A percentile compares a stretch with the other conserved stretches of the same genome.
These are phyloP conservation scores for Cylindrodendrum hubeiense DNA, from an alignment of 2,329 filamentous ascomycete genomes.

Conservation along the genomic window DNA sequence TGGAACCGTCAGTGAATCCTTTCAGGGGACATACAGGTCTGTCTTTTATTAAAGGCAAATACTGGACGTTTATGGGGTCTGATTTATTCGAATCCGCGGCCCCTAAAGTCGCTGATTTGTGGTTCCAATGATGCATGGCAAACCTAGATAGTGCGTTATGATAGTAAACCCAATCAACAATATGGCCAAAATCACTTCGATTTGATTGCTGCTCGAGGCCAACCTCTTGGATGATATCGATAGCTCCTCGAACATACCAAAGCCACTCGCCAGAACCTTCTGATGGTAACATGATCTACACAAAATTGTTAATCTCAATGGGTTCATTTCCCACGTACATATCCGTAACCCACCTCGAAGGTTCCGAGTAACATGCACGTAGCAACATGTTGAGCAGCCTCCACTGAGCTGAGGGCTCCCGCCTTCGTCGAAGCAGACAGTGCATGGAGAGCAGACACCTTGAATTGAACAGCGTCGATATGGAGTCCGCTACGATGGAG, in stretches of 20 bases:
- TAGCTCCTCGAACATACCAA: conserved; percentile 33
- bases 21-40: conserved; percentile 14
- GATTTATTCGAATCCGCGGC: neutral
- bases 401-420: neutral
- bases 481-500: conserved; percentile 24
- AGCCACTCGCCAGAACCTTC: conserved; percentile 38
- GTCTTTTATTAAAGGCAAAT: conserved; percentile 2
- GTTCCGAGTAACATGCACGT: conserved; percentile 37
- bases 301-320: neutral
- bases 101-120: neutral
- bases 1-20: neutral
- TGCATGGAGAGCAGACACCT: conserved; percentile 28
- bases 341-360: conserved; percentile 29
- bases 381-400: conserved; percentile 35
- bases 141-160: conserved; percentile 35
- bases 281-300: conserved; percentile 28
- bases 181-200: conserved; percentile 1
- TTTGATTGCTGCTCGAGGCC: conserved; percentile 1
- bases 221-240: conserved; percentile 28
- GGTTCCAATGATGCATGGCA: conserved; percentile 34
- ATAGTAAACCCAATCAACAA: conserved; percentile 39
- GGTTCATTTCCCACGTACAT: too few relatives aligned
- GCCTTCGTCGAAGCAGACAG: conserved; percentile 13
- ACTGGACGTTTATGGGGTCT: neutral
- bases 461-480: conserved; percentile 26